Base-by-base conservation (phyloP, 2,329 filamentous ascomycete species). In the Plectosphaerella cucumerina region DNA sequence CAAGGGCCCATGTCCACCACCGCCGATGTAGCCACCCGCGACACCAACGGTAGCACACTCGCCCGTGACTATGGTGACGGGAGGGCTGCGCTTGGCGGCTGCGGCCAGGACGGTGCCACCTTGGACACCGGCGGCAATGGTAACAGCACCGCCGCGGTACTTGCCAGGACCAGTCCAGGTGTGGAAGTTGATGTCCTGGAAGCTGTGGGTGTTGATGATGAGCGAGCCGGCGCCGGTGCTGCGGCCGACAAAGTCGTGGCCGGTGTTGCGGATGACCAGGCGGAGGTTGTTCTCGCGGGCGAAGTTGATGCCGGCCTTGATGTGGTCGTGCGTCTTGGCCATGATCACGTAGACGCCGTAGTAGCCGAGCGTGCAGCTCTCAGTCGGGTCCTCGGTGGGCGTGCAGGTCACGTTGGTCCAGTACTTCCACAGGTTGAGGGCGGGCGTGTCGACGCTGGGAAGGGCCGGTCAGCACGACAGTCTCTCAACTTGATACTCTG, bases 221-320 rank as follows among this genome's bases (percentile, higher is more conserved):
- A 84, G 62, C 0, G 77, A 71, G 1, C 83, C 83, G 20, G 75
- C 76, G n/a, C 84, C 85, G 0, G 82, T 82, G 0, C 78, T 83
- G 41, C 80, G 78, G 39, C 84, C 85, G 31, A 77, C 69, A 54
- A 74, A 76, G 56, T 82, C 78, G 59, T 84, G 80, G 2, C 79
- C 80, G 0, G 79, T 82, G 56, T 82, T 82, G 53, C 76, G 73
- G 53, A 84, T 72, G 26, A 81, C 66, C 0, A 84, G 58, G 2
- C 80, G 73, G 43, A 84, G 66, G 56, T 77, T 78, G 55, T 76
- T 47, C 5, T 53, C 47, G 2, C 50, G 52, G 4, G 60, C 59
- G 44, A 62, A 71, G 47, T 63, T 57, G 49, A 71, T 54, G 15
- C 65, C 64, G 8, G 64, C 62, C 42, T 66, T 62, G 34, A 65